Evolutionary conservation across 2,329 filamentous ascomycete genomes (phyloP).

Genomic region (Claviceps sp.): DNA sequence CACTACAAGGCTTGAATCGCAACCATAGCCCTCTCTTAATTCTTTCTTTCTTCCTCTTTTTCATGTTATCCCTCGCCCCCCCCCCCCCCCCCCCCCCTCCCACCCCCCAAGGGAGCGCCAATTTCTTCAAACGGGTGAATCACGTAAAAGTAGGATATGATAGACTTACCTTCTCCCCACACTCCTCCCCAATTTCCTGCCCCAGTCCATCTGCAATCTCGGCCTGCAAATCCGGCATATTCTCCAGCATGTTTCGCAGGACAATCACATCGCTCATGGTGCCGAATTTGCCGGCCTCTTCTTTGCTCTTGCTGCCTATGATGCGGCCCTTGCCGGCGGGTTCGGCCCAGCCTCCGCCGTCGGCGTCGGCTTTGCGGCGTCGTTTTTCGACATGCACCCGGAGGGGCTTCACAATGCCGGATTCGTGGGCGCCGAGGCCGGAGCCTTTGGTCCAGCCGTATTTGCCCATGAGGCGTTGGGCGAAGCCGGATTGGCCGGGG

Average conservation of each 20-base stretch:
- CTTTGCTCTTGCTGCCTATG: conserved; percentile 56
- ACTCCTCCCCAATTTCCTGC: conserved; percentile 93
- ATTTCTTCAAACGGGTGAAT: not conserved
- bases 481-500: conserved; percentile 74
- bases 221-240: conserved; percentile 59
- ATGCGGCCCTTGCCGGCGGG: conserved; percentile 64
- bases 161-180: conserved; percentile 53
- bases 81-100: no score
- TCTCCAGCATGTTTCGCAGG: conserved; percentile 72
- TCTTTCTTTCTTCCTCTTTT: not conserved
- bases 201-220: conserved; percentile 66
- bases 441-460: conserved; percentile 86
- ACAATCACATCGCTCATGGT: conserved; percentile 72
- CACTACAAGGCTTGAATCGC: not conserved
- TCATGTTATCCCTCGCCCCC: not conserved
- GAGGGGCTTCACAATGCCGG: conserved; percentile 75
- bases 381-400: conserved; percentile 76
- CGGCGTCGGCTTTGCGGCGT: conserved; percentile 63
- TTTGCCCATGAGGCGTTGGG: conserved; percentile 77
- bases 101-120: no score
- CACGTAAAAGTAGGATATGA: not conserved
- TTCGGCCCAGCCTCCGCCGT: conserved; percentile 64
- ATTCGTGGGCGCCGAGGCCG: conserved; percentile 69
- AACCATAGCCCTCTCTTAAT: not conserved
- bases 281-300: conserved; percentile 42